These are phyloP conservation scores for Saksenaea vasiformis DNA, from an alignment of 371 early-diverging fungal genomes.

Conservation along the genomic window DNA sequence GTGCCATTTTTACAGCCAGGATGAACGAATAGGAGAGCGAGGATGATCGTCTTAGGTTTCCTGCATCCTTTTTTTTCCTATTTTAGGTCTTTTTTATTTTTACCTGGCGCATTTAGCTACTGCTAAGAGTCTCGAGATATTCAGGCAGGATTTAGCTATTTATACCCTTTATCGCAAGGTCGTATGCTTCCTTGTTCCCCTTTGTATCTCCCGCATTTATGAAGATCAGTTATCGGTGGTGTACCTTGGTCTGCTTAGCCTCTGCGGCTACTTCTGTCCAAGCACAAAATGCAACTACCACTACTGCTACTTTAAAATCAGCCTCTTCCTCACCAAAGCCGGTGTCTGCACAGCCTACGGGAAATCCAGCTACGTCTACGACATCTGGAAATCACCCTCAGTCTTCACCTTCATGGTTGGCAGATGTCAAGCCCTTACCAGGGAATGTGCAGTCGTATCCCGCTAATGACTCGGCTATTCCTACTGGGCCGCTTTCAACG, in stretches of 20 bases:
- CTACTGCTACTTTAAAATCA: background rate
- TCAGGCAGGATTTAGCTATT: background rate
- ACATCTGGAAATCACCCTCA: background rate
- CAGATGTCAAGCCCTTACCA: constrained; percentile 9
- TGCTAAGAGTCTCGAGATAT: background rate
- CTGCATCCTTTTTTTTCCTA: constrained; percentile 1
- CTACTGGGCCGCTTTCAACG: constrained; percentile 28
- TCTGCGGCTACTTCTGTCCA: background rate
- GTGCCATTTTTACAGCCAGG: background rate
- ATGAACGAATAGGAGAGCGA: constrained; percentile 1
- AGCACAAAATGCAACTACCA: background rate
- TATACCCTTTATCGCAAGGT: constrained; percentile 3
- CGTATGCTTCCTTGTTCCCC: background rate
- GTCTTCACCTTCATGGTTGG: constrained; percentile 22
- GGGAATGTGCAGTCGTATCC: constrained; percentile 14
- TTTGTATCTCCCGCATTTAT: background rate
- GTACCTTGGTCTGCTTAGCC: constrained; percentile 1
- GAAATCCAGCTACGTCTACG: background rate
- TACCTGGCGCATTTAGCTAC: background rate
- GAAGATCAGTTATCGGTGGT: background rate
- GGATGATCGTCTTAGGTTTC: background rate
- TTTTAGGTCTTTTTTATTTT: background rate
- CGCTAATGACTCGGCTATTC: constrained; percentile 17
- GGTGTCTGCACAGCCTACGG: background rate
- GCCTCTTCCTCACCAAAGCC: background rate